Evolutionary conservation across 176 grass and related monocot genomes (phyloP), one percentile per base, ranked within the genome.

Genomic region (Olyra latifolia): DNA sequence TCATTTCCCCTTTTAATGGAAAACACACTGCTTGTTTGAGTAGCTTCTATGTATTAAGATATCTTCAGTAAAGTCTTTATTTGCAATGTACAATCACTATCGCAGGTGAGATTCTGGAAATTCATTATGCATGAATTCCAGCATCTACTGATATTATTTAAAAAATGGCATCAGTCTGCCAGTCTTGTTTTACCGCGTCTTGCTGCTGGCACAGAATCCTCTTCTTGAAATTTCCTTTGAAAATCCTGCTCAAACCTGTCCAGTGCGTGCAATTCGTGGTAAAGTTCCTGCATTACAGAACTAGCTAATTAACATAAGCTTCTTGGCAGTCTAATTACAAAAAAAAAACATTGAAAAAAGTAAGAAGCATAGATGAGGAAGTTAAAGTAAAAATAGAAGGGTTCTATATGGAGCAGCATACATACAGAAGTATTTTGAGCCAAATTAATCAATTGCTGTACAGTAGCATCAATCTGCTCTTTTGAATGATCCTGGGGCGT

Each of bases 211-310:
- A 86, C 60, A n/a, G 84, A 82, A 27, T 95, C 91, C 55, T 98
- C 95, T 59, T 98, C 92, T 50, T 91, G 74, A 95, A 93, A 90
- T 62, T 93, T 98, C 29, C 90, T 95, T 85, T 77, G 40, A 69
- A 87, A 95, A 85, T 95, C 92, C 77, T 93, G 92, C 71, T 98
- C 95, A 86, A 95, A 91, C 69, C 92, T 93, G 71, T 89, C 95
- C 78, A 93, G 67, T 7, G 90, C 90, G 24, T 98, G 95, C 59
- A 91, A 57, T 66, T 98, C 95, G 72, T 98, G 95, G 82, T 98
- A 98, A 42, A 98, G 93, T 35, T 98, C 92, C 95, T 97, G 89
- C 55, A 83, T 78, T 61, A 80, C 3, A 81, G 32, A 45, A 71
- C 4, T 66, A 42, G 22, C n/a, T 38, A 47, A 65, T 64, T 62